Base-by-base conservation (phyloP, 495 filamentous ascomycete genomes). In the Evansstolkia leycettana region DNA sequence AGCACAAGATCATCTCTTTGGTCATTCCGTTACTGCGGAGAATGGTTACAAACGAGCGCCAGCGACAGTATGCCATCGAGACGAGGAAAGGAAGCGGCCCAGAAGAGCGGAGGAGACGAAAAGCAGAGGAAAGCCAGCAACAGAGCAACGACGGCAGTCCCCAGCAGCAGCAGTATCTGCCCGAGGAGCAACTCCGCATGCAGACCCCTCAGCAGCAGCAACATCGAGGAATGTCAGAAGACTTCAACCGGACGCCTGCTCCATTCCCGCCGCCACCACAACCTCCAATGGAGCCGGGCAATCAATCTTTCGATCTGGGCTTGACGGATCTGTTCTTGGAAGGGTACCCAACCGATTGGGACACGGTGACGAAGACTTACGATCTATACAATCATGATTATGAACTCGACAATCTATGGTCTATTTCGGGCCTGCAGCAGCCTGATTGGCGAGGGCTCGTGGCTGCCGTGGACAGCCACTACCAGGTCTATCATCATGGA, bases 11-110 rank as follows among this genome's bases (percentile, higher is more conserved):
- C 35, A 70, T 78, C 15, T 52, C 65, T 0, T 47, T 72, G 15
- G 67, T 76, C 5, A 76, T 72, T 24, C 75, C 74, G 16, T 42
- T 80, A 31, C 47, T 80, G 23, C 47, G 75, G 33, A 54, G 74
- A 20, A 77, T 78, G 72, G 72, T 78, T 2, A 78, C 74, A 14
- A 80, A 80, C 42, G 75, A 78, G 43, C 54, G 72, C 11, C 75
- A 80, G 46, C 53, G 75, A 17, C 65, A 65, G 42, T 80, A 79
- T 52, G 75, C 75, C 0, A 58, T 74, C 12, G 69, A 73, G 45
- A 72, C 70, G 4, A 55, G 74, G 13, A 74, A 69, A 42, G 65
- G 64, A n/a, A 57, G 60, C 25, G 54, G 52, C 10, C 4, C 48
- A 1, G 67, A 62, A 14, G 64, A 51, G 15, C 54, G 63, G 34